phyloP scores from a whole-genome alignment of 2,329 filamentous ascomycete genomes.

The Fusarium pininemorale region DNA sequence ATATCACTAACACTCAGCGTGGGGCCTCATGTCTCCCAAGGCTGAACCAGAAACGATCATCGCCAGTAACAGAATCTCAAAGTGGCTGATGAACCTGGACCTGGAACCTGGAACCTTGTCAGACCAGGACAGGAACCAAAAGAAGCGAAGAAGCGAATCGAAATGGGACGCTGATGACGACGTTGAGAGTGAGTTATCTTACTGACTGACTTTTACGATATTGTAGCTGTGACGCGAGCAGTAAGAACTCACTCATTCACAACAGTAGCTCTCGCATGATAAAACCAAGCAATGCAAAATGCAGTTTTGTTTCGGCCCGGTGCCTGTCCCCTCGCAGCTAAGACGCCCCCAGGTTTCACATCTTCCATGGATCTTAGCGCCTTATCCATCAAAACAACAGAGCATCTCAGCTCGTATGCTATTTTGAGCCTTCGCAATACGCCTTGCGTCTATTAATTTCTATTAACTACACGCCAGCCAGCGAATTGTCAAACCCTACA shows the following conservation, averaged over 20 bases:
- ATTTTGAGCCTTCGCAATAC: conserved; percentile 31
- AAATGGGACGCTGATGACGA: conserved; percentile 6
- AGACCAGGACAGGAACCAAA: conserved; percentile 16
- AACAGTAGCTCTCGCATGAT: neutral
- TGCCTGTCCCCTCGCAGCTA: conserved; percentile 20
- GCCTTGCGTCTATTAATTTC: conserved; percentile 1
- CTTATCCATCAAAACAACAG: neutral
- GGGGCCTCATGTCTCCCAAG: conserved; percentile 22
- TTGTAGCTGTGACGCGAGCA: conserved; percentile 5
- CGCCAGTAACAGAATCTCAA: conserved; percentile 1
- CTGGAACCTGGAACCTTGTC: neutral
- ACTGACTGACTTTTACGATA: neutral
- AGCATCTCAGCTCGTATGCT: conserved; percentile 18
- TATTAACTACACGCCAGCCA: neutral
- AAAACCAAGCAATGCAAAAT: neutral
- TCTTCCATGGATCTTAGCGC: conserved; percentile 33
- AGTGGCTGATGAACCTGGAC: conserved; percentile 19
- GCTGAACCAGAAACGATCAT: conserved; percentile 6
- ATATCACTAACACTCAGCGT: conserved; percentile 18
- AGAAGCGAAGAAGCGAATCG: neutral
- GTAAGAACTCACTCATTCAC: neutral
- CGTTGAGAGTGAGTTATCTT: neutral
- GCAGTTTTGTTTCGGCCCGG: conserved; percentile 20
- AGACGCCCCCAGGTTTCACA: conserved; percentile 36
- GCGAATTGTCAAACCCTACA: neutral